Evolutionary conservation across 2,329 filamentous ascomycete genomes (phyloP).

Genomic region (Stagonosporopsis chrysanthemi): DNA sequence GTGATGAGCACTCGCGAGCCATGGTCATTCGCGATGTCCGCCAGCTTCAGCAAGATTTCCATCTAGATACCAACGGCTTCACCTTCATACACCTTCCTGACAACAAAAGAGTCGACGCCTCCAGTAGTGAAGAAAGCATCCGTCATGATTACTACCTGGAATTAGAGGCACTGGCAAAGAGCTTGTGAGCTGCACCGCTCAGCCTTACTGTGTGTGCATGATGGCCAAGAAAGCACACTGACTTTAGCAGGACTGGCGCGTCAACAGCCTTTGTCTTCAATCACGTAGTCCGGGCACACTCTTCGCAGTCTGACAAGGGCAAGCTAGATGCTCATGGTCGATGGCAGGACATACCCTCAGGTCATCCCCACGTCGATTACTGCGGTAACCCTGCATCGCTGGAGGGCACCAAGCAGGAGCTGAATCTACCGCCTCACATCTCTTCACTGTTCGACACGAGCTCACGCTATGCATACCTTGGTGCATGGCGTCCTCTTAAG

Average conservation of each 20-base stretch:
- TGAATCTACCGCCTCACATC: conserved; percentile 24
- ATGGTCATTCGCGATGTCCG: conserved; percentile 53
- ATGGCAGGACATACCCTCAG: conserved; percentile 42
- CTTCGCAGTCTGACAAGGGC: conserved; percentile 55
- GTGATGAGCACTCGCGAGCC: conserved; percentile 27
- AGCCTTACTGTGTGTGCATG: background rate
- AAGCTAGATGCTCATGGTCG: conserved; percentile 55
- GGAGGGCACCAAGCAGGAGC: conserved; percentile 24
- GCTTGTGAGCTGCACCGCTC: conserved; percentile 14
- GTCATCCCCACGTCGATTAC: conserved; percentile 35
- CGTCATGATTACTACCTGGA: conserved; percentile 29
- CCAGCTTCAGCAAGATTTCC: conserved; percentile 36
- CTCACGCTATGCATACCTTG: conserved; percentile 37
- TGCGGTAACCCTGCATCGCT: conserved; percentile 19
- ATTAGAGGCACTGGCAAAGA: conserved; percentile 22
- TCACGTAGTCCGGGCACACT: conserved; percentile 53
- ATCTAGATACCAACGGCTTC: conserved; percentile 8
- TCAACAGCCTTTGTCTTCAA: conserved; percentile 41
- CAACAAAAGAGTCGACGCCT: conserved; percentile 11
- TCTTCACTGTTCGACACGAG: conserved; percentile 8
- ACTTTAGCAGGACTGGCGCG: conserved; percentile 23
- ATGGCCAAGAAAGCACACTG: background rate
- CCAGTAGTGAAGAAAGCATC: conserved; percentile 22
- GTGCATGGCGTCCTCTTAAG: conserved; percentile 41
- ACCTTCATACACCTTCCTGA: conserved; percentile 23